phyloP scores from a whole-genome alignment of 768 basidiomycete species.

The Psilocybe cyanescens region DNA sequence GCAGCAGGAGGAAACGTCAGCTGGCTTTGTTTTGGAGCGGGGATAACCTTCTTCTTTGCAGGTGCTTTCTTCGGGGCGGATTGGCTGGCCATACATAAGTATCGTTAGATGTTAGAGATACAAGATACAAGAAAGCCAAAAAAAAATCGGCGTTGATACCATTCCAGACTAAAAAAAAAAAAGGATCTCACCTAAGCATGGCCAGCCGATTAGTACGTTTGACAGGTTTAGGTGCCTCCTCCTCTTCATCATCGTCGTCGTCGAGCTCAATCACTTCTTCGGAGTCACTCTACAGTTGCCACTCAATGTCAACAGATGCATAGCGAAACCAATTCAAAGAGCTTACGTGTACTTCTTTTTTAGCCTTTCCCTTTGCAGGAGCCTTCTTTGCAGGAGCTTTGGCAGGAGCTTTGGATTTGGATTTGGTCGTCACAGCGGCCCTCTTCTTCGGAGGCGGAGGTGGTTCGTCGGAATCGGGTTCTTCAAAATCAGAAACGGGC shows the following conservation, averaged over 20 bases:
- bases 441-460: slow-evolving; percentile 50
- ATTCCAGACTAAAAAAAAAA: background rate
- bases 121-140: background rate
- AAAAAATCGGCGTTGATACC: too few relatives aligned
- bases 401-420: slow-evolving; percentile 37
- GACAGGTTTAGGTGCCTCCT: slow-evolving; percentile 48
- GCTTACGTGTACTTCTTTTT: slow-evolving; percentile 20
- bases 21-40: slow-evolving; percentile 57
- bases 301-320: background rate
- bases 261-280: slow-evolving; percentile 58
- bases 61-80: slow-evolving; percentile 44
- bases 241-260: slow-evolving; percentile 52
- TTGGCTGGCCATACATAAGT: slow-evolving; percentile 28
- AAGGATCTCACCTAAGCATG: slow-evolving; percentile 55
- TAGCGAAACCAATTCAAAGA: background rate
- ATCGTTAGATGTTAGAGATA: background rate
- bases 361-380: slow-evolving; percentile 17
- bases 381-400: slow-evolving; percentile 44
- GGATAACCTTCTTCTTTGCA: slow-evolving; percentile 57
- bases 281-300: slow-evolving; percentile 38
- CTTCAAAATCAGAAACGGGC: slow-evolving; percentile 54
- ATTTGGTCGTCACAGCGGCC: slow-evolving; percentile 33
- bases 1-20: slow-evolving; percentile 67
- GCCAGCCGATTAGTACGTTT: slow-evolving; percentile 70
- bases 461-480: slow-evolving; percentile 49